These are phyloP conservation scores for Cichorium intybus DNA, from an alignment of 140 eudicot genomes.

Conservation along the genomic window DNA sequence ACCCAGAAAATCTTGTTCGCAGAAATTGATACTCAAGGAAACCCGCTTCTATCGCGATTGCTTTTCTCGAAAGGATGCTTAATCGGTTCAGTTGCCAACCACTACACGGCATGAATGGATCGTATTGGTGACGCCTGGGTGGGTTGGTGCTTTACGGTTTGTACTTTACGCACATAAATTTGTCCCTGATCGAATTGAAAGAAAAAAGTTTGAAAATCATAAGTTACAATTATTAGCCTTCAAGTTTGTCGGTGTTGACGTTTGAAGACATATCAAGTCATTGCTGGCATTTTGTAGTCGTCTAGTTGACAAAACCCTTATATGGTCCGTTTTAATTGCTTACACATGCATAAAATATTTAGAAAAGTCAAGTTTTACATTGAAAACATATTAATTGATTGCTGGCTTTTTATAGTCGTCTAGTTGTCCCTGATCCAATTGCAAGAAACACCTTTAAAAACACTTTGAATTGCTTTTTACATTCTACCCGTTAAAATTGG, in stretches of 20 bases:
- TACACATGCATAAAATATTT: not conserved
- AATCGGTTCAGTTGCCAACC: constrained; percentile 28
- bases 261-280: not conserved
- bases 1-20: constrained; percentile 4
- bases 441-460: too few species aligned
- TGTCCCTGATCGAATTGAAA: not conserved
- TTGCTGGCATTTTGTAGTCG: not conserved
- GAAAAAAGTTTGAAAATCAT: not conserved
- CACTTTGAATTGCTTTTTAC: too few species aligned
- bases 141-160: constrained; percentile 17
- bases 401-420: too few species aligned
- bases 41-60: constrained; percentile 13
- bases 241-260: constrained; percentile 4
- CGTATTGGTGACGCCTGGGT: not conserved
- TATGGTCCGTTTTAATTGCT: not conserved
- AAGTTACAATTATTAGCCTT: constrained; percentile 1
- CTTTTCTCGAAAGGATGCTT: not conserved
- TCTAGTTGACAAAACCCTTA: too few species aligned
- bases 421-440: too few species aligned
- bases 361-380: too few species aligned
- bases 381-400: too few species aligned
- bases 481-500: too few species aligned
- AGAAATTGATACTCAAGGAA: not conserved
- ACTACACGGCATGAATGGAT: constrained; percentile 29
- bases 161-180: not conserved